These are phyloP conservation scores for Chamaecrista fasciculata DNA, from an alignment of 306 rosid species.

Conservation along the genomic window DNA sequence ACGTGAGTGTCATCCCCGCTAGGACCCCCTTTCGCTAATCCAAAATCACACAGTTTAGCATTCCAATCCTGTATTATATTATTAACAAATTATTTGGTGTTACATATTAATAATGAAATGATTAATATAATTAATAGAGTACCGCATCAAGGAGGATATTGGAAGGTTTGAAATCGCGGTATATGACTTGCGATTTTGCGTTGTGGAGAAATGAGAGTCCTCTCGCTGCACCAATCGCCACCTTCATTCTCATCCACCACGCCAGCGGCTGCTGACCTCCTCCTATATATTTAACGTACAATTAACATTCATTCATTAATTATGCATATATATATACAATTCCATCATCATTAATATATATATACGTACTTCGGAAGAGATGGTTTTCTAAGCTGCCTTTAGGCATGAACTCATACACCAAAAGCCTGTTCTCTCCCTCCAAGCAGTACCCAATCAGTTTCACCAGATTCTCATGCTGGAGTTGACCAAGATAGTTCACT, in stretches of 20 bases:
- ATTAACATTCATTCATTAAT: no score
- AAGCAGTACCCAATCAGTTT: constrained; percentile 92
- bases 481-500: constrained; percentile 88
- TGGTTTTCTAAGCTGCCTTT: constrained; percentile 97
- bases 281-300: no score
- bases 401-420: constrained; percentile 95
- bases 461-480: constrained; percentile 85
- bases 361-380: constrained; percentile 88
- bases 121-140: no score
- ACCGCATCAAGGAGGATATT: constrained; percentile 89
- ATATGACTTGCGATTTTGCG: constrained; percentile 86
- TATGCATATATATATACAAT: no score
- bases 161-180: constrained; percentile 93
- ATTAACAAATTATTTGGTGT: no score
- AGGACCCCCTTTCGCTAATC: constrained; percentile 94
- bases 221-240: constrained; percentile 88
- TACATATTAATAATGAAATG: no score
- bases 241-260: constrained; percentile 89
- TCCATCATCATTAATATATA: no score
- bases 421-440: no score
- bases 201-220: constrained; percentile 95
- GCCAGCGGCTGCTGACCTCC: constrained; percentile 95
- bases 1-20: constrained; percentile 97
- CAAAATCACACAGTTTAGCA: constrained; percentile 90
- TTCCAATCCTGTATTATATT: constrained; percentile 90